Conservation (phyloP, 75 land plant genomes). For the Sequoiadendron giganteum region DNA sequence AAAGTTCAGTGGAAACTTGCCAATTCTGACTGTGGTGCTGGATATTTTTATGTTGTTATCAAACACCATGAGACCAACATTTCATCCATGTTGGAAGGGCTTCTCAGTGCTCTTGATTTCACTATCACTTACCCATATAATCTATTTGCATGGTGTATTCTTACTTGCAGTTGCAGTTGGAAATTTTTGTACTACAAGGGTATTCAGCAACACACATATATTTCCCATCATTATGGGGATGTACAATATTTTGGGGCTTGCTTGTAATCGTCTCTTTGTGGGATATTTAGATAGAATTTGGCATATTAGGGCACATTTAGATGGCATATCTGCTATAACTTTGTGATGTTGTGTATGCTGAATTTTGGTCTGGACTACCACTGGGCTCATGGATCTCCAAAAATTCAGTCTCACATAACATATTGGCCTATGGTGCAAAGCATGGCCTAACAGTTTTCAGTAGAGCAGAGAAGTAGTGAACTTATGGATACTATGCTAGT, state of each 20-base stretch:
- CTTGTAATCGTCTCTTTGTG: no score
- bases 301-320: no score
- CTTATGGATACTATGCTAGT: no score
- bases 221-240: no score
- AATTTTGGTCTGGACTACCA: conserved; percentile 92
- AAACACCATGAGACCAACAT: conserved; percentile 26
- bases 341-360: conserved; percentile 83
- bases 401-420: background rate
- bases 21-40: conserved; percentile 65
- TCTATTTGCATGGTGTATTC: conserved; percentile 76
- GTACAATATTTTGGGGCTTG: no score
- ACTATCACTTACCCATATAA: conserved; percentile 56
- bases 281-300: no score
- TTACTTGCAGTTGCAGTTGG: conserved; percentile 56
- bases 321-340: no score
- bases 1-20: conserved; percentile 77
- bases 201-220: background rate
- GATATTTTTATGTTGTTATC: conserved; percentile 41
- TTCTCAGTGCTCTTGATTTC: conserved; percentile 77
- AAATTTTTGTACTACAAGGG: conserved; percentile 71
- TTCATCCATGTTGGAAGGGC: conserved; percentile 46
- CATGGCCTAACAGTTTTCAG: no score
- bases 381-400: conserved; percentile 70
- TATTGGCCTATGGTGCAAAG: no score
- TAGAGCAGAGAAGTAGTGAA: no score